These are phyloP conservation scores for Selenicereus undatus DNA, from an alignment of 148 eudicot species.

Conservation along the genomic window DNA sequence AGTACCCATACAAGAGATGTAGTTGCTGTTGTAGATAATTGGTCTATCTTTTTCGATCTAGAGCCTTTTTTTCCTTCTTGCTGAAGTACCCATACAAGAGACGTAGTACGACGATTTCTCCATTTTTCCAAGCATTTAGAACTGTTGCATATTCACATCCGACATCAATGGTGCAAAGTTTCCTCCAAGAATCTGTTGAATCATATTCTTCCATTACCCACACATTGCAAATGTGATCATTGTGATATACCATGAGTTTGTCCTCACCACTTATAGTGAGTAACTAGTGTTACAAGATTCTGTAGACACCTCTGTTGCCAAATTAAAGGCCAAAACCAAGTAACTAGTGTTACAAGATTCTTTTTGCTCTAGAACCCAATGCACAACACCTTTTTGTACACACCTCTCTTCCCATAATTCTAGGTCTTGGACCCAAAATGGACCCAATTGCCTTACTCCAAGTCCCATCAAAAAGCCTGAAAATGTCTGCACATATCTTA, in stretches of 20 bases:
- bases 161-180: background rate
- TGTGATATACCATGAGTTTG: slow-evolving; percentile 10
- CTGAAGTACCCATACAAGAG: background rate
- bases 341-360: background rate
- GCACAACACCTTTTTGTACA: slow-evolving; percentile 7
- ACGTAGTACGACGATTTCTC: background rate
- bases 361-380: slow-evolving; percentile 7
- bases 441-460: background rate
- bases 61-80: background rate
- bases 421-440: background rate
- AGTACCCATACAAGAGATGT: too few relatives aligned
- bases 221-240: background rate
- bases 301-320: background rate
- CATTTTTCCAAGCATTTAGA: background rate
- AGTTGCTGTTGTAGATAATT: too few relatives aligned
- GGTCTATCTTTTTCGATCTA: background rate
- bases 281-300: too few relatives aligned
- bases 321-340: slow-evolving; percentile 18
- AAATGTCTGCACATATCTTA: slow-evolving; percentile 13
- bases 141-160: background rate
- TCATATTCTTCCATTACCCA: slow-evolving; percentile 24
- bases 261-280: background rate
- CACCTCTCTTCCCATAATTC: slow-evolving; percentile 13
- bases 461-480: background rate
- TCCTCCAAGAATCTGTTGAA: slow-evolving; percentile 9